Evolutionary conservation across 495 filamentous ascomycete species (phyloP).

Genomic region (Xylaria castorea): DNA sequence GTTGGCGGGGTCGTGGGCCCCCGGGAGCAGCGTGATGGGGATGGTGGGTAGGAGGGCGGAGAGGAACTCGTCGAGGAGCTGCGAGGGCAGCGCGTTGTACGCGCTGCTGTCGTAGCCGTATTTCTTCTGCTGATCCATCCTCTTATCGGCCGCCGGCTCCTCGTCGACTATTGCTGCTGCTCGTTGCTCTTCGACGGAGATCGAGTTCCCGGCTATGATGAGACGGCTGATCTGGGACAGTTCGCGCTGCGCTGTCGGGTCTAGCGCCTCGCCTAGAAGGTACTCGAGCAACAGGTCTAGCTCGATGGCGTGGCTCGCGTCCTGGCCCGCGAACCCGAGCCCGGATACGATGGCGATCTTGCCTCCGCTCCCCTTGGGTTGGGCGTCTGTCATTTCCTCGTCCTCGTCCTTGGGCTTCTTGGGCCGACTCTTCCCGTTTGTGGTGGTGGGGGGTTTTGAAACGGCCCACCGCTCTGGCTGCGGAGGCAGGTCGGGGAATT

Average conservation of each 20-base stretch:
- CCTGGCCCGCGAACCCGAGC: slow-evolving; percentile 76
- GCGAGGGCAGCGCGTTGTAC: slow-evolving; percentile 85
- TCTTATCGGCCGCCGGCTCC: slow-evolving; percentile 42
- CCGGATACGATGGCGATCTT: slow-evolving; percentile 92
- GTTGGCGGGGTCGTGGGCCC: slow-evolving; percentile 79
- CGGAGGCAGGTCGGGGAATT: slow-evolving; percentile 81
- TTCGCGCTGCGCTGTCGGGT: slow-evolving; percentile 60
- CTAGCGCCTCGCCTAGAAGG: slow-evolving; percentile 80
- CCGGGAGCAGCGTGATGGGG: slow-evolving; percentile 81
- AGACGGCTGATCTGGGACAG: slow-evolving; percentile 78
- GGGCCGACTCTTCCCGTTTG: slow-evolving; percentile 32
- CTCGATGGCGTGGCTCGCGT: slow-evolving; percentile 70
- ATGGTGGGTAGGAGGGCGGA: slow-evolving; percentile 79
- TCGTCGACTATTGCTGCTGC: slow-evolving; percentile 43
- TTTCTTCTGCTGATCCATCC: slow-evolving; percentile 63
- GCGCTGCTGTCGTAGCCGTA: slow-evolving; percentile 92
- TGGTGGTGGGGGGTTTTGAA: slow-evolving; percentile 38
- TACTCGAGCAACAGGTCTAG: slow-evolving; percentile 84
- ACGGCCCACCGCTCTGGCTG: slow-evolving; percentile 81
- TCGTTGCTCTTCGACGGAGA: slow-evolving; percentile 56
- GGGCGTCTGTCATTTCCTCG: slow-evolving; percentile 52
- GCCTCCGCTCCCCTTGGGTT: slow-evolving; percentile 45
- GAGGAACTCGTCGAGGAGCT: slow-evolving; percentile 83
- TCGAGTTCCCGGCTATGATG: slow-evolving; percentile 90
- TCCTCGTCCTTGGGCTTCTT: slow-evolving; percentile 47